These are phyloP conservation scores for Trichosanthes cucumerina DNA, from an alignment of 306 rosid genomes.

Conservation along the genomic window DNA sequence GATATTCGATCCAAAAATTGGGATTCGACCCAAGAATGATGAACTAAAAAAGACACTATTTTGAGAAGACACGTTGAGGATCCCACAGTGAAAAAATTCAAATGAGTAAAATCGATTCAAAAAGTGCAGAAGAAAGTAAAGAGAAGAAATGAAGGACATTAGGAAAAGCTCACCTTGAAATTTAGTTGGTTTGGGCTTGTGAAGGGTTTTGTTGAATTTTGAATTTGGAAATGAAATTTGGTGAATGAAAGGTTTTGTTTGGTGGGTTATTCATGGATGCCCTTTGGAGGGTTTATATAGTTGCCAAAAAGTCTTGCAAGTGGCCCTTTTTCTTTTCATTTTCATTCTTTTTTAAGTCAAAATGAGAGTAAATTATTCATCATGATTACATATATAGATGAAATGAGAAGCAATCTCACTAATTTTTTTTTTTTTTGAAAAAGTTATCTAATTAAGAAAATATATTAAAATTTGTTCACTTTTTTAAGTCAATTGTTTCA, in stretches of 20 bases:
- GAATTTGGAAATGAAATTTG: not conserved
- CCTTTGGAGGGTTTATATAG: slow-evolving; percentile 1
- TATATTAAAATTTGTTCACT: too few relatives aligned
- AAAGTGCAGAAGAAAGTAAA: not conserved
- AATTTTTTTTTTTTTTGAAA: too few relatives aligned
- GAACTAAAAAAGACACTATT: too few relatives aligned
- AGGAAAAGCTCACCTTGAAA: not conserved
- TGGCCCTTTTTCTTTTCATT: not conserved
- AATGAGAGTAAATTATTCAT: not conserved
- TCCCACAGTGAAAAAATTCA: too few relatives aligned
- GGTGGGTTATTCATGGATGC: not conserved
- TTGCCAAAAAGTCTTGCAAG: not conserved
- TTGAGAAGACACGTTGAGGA: too few relatives aligned
- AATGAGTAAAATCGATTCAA: too few relatives aligned
- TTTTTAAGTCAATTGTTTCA: not conserved
- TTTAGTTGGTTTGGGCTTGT: not conserved
- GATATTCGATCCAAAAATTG: too few relatives aligned
- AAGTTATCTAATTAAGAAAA: too few relatives aligned
- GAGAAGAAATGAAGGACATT: not conserved
- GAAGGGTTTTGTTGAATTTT: not conserved
- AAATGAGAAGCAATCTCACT: not conserved
- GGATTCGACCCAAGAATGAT: too few relatives aligned
- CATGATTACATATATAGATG: not conserved
- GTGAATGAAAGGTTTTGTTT: not conserved
- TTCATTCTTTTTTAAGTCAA: not conserved